These are phyloP conservation scores for Tolypocladium nubicola DNA, from an alignment of 2,329 filamentous ascomycete genomes.

Conservation along the genomic window DNA sequence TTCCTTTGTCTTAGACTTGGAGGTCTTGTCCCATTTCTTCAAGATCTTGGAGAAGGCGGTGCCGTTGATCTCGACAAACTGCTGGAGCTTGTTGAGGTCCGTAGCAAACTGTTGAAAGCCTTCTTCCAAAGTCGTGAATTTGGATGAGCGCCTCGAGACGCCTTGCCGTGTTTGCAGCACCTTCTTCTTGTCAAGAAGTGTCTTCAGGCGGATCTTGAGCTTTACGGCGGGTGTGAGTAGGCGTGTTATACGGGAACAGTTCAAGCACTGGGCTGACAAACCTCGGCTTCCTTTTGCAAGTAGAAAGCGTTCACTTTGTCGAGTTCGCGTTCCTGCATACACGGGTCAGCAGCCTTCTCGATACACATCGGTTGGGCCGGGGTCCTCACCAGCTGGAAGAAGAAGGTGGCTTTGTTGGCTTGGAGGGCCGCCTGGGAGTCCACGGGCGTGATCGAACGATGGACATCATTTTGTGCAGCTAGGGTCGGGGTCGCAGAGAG, in stretches of 20 bases:
- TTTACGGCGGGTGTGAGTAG: conserved; percentile 23
- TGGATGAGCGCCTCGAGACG: conserved; percentile 77
- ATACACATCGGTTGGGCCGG: background rate
- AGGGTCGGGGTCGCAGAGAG: conserved; percentile 85
- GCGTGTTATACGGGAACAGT: background rate
- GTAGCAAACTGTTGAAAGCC: conserved; percentile 96
- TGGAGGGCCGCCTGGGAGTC: conserved; percentile 87
- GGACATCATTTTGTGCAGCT: conserved; percentile 59
- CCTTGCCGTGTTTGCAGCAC: conserved; percentile 74
- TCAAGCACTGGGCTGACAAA: conserved; percentile 29
- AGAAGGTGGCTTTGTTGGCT: conserved; percentile 97
- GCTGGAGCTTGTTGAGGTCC: conserved; percentile 93
- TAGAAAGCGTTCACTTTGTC: conserved; percentile 99
- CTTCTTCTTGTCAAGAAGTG: conserved; percentile 88
- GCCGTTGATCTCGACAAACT: conserved; percentile 97
- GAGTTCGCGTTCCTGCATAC: conserved; percentile 78
- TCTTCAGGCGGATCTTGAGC: conserved; percentile 89
- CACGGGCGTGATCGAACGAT: conserved; percentile 32
- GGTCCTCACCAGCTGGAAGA: conserved; percentile 77
- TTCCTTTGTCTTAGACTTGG: conserved; percentile 97
- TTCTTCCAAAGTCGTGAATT: conserved; percentile 90
- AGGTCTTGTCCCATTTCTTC: conserved; percentile 99
- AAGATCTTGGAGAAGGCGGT: conserved; percentile 97
- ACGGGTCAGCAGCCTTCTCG: background rate
- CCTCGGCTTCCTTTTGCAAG: conserved; percentile 94